Percentiles rank a stretch among this genome's conserved stretches.
These are phyloP conservation scores for Avena eriantha DNA, from an alignment of 176 grass and related monocot genomes.

Conservation along the genomic window DNA sequence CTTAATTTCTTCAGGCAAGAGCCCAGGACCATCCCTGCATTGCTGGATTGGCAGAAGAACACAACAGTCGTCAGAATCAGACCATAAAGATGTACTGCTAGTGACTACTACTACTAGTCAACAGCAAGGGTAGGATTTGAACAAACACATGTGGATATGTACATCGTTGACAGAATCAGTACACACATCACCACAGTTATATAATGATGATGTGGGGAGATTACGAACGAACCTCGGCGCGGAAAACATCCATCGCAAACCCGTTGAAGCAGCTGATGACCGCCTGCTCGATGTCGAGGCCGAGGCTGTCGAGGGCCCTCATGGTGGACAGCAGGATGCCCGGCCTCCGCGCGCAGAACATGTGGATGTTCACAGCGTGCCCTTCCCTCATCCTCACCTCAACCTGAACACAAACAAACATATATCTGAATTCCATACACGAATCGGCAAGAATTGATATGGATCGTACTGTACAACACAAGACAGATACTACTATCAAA, in stretches of 20 bases:
- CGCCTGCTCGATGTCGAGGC: slow-evolving; percentile 73
- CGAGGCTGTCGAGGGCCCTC: slow-evolving; percentile 70
- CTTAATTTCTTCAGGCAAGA: slow-evolving; percentile 81
- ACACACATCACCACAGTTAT: background rate
- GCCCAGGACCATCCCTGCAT: slow-evolving; percentile 57
- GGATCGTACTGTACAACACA: background rate
- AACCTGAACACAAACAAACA: slow-evolving; percentile 45
- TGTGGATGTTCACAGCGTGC: slow-evolving; percentile 80
- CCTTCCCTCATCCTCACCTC: slow-evolving; percentile 82
- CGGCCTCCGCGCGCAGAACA: slow-evolving; percentile 76
- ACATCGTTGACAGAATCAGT: background rate
- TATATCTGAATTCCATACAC: background rate
- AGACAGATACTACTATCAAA: background rate
- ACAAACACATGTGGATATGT: background rate
- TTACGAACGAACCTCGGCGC: slow-evolving; percentile 63
- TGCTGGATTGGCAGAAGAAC: slow-evolving; percentile 56
- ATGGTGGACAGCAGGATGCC: slow-evolving; percentile 70
- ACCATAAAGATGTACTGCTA: slow-evolving; percentile 13
- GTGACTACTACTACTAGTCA: background rate
- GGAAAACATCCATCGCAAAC: slow-evolving; percentile 79
- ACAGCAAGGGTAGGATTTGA: background rate
- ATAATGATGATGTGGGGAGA: background rate
- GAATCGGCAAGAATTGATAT: background rate
- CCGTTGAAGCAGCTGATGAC: slow-evolving; percentile 80
- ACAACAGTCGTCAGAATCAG: background rate